A percentile compares a stretch with the other conserved stretches of the same genome.
These are phyloP conservation scores for Antitrichia curtipendula DNA, from an alignment of 225 moss, liverwort and hornwort genomes.

Conservation along the genomic window DNA sequence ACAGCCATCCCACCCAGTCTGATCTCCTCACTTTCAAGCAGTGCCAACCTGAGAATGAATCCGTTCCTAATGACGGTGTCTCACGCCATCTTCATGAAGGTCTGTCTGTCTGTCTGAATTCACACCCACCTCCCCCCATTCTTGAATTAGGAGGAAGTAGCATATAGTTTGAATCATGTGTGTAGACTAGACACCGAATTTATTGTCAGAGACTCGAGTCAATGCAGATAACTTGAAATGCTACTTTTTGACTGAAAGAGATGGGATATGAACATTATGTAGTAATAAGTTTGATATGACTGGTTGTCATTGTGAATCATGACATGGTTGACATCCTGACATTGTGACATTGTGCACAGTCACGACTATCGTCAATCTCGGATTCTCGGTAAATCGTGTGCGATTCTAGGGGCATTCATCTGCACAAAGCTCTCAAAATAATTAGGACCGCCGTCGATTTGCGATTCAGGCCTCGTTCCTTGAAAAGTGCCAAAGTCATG, in stretches of 20 bases:
- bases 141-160: neutral
- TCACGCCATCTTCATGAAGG: constrained; percentile 2
- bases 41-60: neutral
- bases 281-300: neutral
- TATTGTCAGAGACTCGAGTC: too few relatives aligned
- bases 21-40: too few relatives aligned
- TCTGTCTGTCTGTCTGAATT: neutral
- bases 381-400: too few relatives aligned
- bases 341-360: neutral
- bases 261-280: too few relatives aligned
- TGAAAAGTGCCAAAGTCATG: neutral
- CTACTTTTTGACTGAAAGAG: neutral
- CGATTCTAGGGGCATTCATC: too few relatives aligned
- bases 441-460: neutral
- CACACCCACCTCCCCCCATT: neutral
- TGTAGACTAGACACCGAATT: too few relatives aligned
- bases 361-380: neutral
- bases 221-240: neutral
- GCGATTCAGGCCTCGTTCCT: too few relatives aligned
- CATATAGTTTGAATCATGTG: too few relatives aligned
- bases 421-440: too few relatives aligned
- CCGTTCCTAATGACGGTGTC: neutral
- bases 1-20: too few relatives aligned
- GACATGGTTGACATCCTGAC: too few relatives aligned
- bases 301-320: too few relatives aligned